Conservation (phyloP, 139 green algal genomes). For the Nannochloris sp. region DNA sequence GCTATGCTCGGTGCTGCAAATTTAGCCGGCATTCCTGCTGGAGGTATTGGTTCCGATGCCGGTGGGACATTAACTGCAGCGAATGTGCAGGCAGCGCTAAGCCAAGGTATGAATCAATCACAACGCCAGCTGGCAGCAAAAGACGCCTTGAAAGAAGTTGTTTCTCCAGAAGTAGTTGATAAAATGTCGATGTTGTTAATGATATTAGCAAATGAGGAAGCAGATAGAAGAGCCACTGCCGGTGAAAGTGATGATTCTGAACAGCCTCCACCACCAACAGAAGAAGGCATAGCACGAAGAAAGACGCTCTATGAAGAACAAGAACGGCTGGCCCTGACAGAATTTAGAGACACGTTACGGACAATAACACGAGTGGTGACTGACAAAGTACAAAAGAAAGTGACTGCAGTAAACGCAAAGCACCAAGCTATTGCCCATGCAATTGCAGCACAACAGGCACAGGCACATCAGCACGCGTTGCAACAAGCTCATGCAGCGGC, state of each 20-base stretch:
- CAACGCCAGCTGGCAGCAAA: neutral
- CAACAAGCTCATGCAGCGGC: neutral
- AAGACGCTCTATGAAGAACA: constrained; percentile 7
- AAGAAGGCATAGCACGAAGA: neutral
- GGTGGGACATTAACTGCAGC: too few species aligned
- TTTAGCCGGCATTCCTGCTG: too few species aligned
- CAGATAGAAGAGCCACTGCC: neutral
- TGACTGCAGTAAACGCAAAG: neutral
- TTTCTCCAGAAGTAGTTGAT: constrained; percentile 32
- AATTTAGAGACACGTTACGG: constrained; percentile 24
- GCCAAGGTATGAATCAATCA: too few species aligned
- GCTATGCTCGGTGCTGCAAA: too few species aligned
- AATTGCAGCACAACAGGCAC: neutral
- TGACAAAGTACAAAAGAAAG: neutral
- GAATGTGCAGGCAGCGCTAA: too few species aligned
- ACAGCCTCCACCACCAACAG: neutral
- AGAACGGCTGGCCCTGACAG: constrained; percentile 22
- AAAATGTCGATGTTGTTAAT: constrained; percentile 31
- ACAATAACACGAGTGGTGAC: neutral
- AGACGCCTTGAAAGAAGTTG: constrained; percentile 12
- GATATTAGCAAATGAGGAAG: constrained; percentile 23
- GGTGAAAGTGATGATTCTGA: neutral
- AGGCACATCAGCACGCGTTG: neutral
- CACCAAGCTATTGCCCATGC: neutral
- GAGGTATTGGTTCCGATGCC: too few species aligned